Evolutionary conservation across 2,329 filamentous ascomycete genomes (phyloP), one percentile per base, ranked within the genome.

Genomic region (Ophioceras dolichostomum): DNA sequence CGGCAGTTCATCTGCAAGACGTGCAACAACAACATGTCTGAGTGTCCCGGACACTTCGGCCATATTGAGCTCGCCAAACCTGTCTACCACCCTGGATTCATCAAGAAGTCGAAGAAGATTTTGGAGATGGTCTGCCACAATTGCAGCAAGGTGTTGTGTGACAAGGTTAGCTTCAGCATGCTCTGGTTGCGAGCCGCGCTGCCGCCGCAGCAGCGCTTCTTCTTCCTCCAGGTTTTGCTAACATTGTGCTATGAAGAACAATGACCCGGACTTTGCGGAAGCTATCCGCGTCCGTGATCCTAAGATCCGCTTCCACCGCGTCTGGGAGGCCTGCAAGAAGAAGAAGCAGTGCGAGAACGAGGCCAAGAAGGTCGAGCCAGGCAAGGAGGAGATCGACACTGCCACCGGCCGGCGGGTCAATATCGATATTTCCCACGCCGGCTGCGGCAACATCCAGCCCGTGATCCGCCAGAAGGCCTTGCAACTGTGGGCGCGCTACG

Each of bases 71-170:
- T 99, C 49, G 88, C 91, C 30, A 88, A 86, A 56, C 91, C 93
- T 39, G 91, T 98, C 50, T 99, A 83, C 61, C 91, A 99, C 51
- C 65, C 70, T 68, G 91, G 91, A 53, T 99, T 95, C 64, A 83
- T 99, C 66, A 93, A 85, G 61, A 96, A 96, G 69, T 88, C 94
- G 64, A 98, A 99, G 73, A 98, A 96, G 71, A 77, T 99, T 52
- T 70, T 98, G 60, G 93, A 98, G 73, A 91, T 88, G 50, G 88
- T 98, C 61, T 98, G 93, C 73, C 88, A 94, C 67, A 95, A 93
- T 62, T 98, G 93, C 72, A 89, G 88, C 65, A 94, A 91, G 70
- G 85, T 96, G 57, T 76, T 94, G 70, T 82, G 87, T 65, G 88
- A 96, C 75, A 84, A 86, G 80, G 89, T 96, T 80, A 86, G 89